These are phyloP conservation scores for Colletotrichum trifolii DNA, from an alignment of 2,329 filamentous ascomycete genomes.

Conservation along the genomic window DNA sequence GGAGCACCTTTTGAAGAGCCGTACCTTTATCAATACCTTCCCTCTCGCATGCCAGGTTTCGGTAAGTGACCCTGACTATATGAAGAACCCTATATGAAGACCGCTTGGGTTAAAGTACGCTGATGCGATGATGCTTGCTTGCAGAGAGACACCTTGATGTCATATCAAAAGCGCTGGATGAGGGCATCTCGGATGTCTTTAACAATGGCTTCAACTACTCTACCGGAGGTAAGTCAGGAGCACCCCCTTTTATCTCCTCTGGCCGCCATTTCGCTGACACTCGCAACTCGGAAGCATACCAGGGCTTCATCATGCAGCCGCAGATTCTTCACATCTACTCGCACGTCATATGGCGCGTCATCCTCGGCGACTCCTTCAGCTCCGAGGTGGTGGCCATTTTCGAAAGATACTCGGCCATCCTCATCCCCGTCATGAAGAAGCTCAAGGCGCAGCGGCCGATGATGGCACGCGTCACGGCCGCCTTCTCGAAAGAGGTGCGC, in stretches of 20 bases:
- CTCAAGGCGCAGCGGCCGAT: constrained; percentile 28
- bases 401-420: constrained; percentile 22
- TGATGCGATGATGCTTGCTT: neutral
- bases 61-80: neutral
- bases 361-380: constrained; percentile 15
- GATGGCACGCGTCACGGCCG: constrained; percentile 30
- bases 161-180: constrained; percentile 23
- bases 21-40: constrained; percentile 21
- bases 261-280: neutral
- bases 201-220: constrained; percentile 1
- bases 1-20: constrained; percentile 30
- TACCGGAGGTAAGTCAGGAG: neutral
- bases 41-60: constrained; percentile 28
- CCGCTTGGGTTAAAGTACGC: neutral
- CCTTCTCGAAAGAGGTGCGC: constrained; percentile 20
- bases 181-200: constrained; percentile 16
- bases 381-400: constrained; percentile 21
- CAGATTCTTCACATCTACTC: constrained; percentile 29
- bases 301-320: constrained; percentile 25
- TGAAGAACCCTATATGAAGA: rapidly evolving
- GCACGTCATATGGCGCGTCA: constrained; percentile 29
- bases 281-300: neutral
- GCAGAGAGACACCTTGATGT: constrained; percentile 25
- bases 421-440: constrained; percentile 28
- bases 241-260: no score